Evolutionary conservation across 2,329 filamentous ascomycete genomes (phyloP).

Genomic region (Penicillium vulpinum): DNA sequence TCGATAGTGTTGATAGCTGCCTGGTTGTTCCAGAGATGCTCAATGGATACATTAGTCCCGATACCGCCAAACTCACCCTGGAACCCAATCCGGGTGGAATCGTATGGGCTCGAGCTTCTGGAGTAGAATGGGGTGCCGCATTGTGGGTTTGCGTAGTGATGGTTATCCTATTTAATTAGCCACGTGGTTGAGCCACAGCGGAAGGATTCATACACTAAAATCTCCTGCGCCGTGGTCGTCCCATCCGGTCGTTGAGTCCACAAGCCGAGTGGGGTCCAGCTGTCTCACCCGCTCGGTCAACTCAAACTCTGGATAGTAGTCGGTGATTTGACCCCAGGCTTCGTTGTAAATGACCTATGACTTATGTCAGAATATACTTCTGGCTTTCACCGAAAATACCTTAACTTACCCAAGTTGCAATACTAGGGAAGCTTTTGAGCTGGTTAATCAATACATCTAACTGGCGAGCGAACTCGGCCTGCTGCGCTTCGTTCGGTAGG

Average conservation of each 20-base stretch:
- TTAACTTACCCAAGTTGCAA: slow-evolving; percentile 60
- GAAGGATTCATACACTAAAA: slow-evolving; percentile 44
- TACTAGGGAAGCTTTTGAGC: slow-evolving; percentile 64
- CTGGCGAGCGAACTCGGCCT: slow-evolving; percentile 65
- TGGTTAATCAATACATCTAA: slow-evolving; percentile 63
- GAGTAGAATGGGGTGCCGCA: slow-evolving; percentile 71
- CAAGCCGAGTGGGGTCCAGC: slow-evolving; percentile 64
- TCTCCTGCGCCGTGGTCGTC: slow-evolving; percentile 68
- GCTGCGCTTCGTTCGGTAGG: slow-evolving; percentile 50
- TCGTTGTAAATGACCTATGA: slow-evolving; percentile 67
- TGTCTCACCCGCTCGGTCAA: slow-evolving; percentile 57
- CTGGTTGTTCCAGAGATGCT: slow-evolving; percentile 66
- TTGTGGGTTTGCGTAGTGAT: slow-evolving; percentile 70
- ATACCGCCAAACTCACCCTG: slow-evolving; percentile 73
- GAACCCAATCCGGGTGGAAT: slow-evolving; percentile 62
- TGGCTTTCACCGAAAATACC: not conserved
- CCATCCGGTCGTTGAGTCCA: slow-evolving; percentile 67
- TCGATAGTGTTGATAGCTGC: slow-evolving; percentile 61
- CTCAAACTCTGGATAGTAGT: slow-evolving; percentile 55
- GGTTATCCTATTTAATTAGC: slow-evolving; percentile 56
- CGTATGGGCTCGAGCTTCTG: slow-evolving; percentile 55
- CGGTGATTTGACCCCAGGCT: slow-evolving; percentile 64
- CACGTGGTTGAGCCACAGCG: not conserved
- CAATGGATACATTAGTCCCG: slow-evolving; percentile 63
- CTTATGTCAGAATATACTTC: not conserved